A percentile compares a stretch with the other conserved stretches of the same genome.
Conservation (phyloP, 306 rosid genomes). For the Chamaecrista fasciculata region DNA sequence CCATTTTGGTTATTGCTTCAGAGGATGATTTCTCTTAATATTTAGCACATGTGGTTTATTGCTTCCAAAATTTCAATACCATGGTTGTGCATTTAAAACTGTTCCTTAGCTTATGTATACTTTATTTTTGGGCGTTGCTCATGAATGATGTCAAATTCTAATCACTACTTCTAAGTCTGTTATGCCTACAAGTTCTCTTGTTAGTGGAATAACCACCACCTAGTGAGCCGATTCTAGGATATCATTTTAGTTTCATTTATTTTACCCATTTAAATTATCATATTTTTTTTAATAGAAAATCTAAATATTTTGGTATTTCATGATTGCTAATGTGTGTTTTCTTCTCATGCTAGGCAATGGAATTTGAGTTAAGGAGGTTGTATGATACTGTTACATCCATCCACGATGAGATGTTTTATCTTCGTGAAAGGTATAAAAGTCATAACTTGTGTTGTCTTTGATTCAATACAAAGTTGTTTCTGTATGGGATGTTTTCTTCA, state of each 20-base stretch:
- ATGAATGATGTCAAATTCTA: background rate
- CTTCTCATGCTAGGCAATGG: conserved; percentile 62
- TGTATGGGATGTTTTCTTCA: conserved; percentile 6
- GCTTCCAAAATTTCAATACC: no score
- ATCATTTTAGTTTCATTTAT: conserved; percentile 3
- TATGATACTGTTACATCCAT: conserved; percentile 62
- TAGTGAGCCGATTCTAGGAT: background rate
- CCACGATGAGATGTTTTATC: conserved; percentile 96
- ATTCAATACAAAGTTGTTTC: conserved; percentile 1
- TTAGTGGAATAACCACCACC: background rate
- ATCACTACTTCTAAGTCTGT: background rate
- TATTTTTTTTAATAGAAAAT: background rate
- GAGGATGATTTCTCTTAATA: no score
- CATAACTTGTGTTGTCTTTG: conserved; percentile 17
- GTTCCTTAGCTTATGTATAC: background rate
- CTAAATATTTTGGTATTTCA: background rate
- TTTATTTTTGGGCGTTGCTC: background rate
- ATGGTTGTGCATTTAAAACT: background rate
- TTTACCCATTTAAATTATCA: background rate
- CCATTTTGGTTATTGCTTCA: no score
- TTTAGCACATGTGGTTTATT: background rate
- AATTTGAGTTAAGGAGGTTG: conserved; percentile 77
- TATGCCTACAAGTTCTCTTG: conserved; percentile 20
- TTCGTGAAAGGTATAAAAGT: conserved; percentile 76
- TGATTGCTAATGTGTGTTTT: conserved; percentile 19